Evolutionary conservation across 768 basidiomycete genomes (phyloP).

Genomic region (Leccinum rimulosum): DNA sequence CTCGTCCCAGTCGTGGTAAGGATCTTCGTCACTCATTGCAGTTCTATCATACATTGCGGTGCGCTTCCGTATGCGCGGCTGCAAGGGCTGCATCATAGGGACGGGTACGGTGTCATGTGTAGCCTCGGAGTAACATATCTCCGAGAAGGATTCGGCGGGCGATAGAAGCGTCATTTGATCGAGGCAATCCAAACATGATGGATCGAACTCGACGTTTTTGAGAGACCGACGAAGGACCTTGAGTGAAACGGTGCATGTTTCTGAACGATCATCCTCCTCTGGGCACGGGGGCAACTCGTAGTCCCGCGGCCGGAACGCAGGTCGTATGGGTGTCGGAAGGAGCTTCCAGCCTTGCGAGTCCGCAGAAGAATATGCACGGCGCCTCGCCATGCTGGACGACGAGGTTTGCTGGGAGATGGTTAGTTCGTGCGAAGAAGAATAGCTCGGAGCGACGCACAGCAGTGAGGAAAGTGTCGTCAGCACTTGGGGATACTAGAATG

Average conservation of each 20-base stretch:
- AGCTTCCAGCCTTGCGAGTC: constrained; percentile 33
- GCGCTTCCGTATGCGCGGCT: constrained; percentile 32
- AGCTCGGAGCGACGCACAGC: constrained; percentile 15
- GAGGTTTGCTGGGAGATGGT: constrained; percentile 15
- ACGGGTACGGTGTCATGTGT: constrained; percentile 34
- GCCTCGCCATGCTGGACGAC: constrained; percentile 17
- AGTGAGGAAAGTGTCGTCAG: constrained; percentile 27
- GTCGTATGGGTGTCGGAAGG: constrained; percentile 33
- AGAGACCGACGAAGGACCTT: constrained; percentile 35
- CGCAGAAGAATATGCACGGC: constrained; percentile 33
- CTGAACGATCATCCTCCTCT: constrained; percentile 29
- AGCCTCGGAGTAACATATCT: constrained; percentile 41
- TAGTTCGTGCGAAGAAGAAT: neutral
- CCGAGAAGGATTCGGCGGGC: constrained; percentile 42
- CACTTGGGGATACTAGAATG: constrained; percentile 26
- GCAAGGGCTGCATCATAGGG: constrained; percentile 30
- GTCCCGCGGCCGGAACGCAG: constrained; percentile 35
- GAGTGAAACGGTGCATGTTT: constrained; percentile 28
- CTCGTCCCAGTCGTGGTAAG: constrained; percentile 36
- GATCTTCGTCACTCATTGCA: constrained; percentile 35
- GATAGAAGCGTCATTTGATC: constrained; percentile 42
- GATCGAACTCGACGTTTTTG: constrained; percentile 39
- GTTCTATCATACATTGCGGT: constrained; percentile 30
- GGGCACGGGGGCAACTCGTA: constrained; percentile 27
- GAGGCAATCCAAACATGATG: constrained; percentile 39